A percentile compares a stretch with the other conserved stretches of the same genome.
These are phyloP conservation scores for Aspergillus versicolor DNA, from an alignment of 2,329 filamentous ascomycete species.

Conservation along the genomic window DNA sequence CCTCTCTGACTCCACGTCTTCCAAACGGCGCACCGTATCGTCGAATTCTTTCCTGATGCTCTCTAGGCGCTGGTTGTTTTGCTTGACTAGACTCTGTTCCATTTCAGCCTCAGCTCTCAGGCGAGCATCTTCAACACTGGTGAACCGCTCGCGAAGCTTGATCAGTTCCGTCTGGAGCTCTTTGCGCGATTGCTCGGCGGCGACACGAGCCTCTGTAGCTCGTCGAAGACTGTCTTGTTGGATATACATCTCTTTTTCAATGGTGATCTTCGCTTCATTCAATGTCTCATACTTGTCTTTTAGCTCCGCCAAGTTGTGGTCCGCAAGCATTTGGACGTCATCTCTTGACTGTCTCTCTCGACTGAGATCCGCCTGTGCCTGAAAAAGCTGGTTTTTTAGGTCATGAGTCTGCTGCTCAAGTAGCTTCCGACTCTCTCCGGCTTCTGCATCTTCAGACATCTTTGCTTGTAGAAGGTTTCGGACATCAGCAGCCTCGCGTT, in stretches of 20 bases:
- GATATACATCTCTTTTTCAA: conserved; percentile 95
- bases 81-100: conserved; percentile 73
- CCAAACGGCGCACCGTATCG: conserved; percentile 70
- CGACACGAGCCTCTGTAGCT: conserved; percentile 75
- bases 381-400: conserved; percentile 80
- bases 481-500: conserved; percentile 85
- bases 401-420: conserved; percentile 85
- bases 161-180: conserved; percentile 85
- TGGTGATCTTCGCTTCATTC: conserved; percentile 93
- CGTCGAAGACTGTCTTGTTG: conserved; percentile 89
- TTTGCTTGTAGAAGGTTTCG: conserved; percentile 83
- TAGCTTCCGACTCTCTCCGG: conserved; percentile 74
- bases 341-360: conserved; percentile 90
- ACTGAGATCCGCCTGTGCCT: conserved; percentile 83
- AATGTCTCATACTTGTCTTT: conserved; percentile 82
- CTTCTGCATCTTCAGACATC: conserved; percentile 84
- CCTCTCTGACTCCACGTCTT: conserved; percentile 78
- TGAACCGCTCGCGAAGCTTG: conserved; percentile 76
- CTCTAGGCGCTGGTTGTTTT: conserved; percentile 77
- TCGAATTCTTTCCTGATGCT: conserved; percentile 78
- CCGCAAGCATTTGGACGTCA: conserved; percentile 84
- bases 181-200: conserved; percentile 83
- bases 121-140: conserved; percentile 81
- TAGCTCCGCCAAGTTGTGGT: conserved; percentile 80
- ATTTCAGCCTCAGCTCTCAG: conserved; percentile 77